Evolutionary conservation across 2,329 filamentous ascomycete genomes (phyloP), one percentile per base, ranked within the genome.

Genomic region (Fusarium sp.): DNA sequence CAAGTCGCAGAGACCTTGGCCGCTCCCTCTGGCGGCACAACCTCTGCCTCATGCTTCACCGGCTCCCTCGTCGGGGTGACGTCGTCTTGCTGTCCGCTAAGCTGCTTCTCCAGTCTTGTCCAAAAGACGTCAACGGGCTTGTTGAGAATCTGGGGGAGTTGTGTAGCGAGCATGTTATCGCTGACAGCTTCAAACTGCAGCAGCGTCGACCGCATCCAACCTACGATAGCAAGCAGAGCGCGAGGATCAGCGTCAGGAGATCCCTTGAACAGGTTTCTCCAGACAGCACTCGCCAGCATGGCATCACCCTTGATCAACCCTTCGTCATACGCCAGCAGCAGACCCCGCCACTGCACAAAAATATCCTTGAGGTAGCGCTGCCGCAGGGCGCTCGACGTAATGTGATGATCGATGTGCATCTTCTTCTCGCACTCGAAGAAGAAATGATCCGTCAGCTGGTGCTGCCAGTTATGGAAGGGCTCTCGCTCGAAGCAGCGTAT

Each of bases 361-460:
- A 98, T 88, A 82, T 98, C 96, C 83, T 98, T 98, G 64, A 93
- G 88, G 83, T 92, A 92, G 73, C 88, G 88, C 82, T 92, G 90
- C 43, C 91, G 88, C 75, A 91, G 85, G 32, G 86, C 86, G 64
- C 88, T 86, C 68, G 90, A 90, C 34, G 85, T 84, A 83, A 92
- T 88, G 76, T 92, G 92, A 87, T 98, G 96, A 81, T 92, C 90
- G 72, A 93, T 87, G 71, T 94, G 93, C 90, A 97, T 96, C 80
- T 92, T 90, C 82, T 93, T 92, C 85, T 97, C 94, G 79, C 93
- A 94, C 79, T 94, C 92, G 86, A 94, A 94, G 87, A 96, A 98
- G 88, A 97, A 98, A 83, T 98, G 95, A 85, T 99, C 95, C 56
- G 97, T 91, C 73, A 99, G 88, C 85, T 98, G 94, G 80, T 95